Percentiles rank a stretch among this genome's conserved stretches.
Conservation (phyloP, 768 basidiomycete species). For the Pleurotus salmoneostramineus region DNA sequence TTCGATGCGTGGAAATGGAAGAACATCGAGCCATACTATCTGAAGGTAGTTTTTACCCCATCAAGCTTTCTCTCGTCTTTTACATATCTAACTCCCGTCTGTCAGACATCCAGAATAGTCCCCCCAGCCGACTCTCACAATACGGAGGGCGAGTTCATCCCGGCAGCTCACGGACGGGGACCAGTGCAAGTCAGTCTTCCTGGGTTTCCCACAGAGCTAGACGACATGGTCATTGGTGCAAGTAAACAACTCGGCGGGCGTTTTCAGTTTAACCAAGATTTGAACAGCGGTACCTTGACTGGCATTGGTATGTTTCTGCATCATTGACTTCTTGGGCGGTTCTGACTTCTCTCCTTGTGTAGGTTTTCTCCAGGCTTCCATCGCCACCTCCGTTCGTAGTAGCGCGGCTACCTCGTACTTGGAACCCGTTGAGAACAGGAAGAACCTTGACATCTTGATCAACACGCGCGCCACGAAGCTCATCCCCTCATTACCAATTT, state of each 20-base stretch:
- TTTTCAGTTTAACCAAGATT: conserved; percentile 37
- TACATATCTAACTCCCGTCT: not conserved
- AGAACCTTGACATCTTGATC: conserved; percentile 21
- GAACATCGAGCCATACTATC: not conserved
- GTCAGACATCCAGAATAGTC: conserved; percentile 25
- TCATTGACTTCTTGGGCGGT: conserved; percentile 13
- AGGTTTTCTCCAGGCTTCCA: conserved; percentile 17
- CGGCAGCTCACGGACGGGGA: conserved; percentile 18
- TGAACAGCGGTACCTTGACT: conserved; percentile 35
- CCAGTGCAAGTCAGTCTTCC: conserved; percentile 20
- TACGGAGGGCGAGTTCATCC: conserved; percentile 22
- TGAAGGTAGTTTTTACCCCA: no score
- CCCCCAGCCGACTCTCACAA: conserved; percentile 24
- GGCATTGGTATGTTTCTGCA: conserved; percentile 31
- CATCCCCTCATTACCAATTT: not conserved
- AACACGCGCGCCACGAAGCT: conserved; percentile 11
- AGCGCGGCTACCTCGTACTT: conserved; percentile 22
- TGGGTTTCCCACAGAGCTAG: conserved; percentile 14
- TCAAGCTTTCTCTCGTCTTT: no score
- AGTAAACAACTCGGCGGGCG: conserved; percentile 23
- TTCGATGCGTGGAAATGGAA: conserved; percentile 27
- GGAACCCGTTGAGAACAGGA: conserved; percentile 15
- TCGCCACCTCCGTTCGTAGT: conserved; percentile 13
- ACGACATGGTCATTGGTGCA: conserved; percentile 18
- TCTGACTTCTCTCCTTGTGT: conserved; percentile 8